These are phyloP conservation scores for Sporothrix sp. DNA, from an alignment of 2,329 filamentous ascomycete species.

Conservation along the genomic window DNA sequence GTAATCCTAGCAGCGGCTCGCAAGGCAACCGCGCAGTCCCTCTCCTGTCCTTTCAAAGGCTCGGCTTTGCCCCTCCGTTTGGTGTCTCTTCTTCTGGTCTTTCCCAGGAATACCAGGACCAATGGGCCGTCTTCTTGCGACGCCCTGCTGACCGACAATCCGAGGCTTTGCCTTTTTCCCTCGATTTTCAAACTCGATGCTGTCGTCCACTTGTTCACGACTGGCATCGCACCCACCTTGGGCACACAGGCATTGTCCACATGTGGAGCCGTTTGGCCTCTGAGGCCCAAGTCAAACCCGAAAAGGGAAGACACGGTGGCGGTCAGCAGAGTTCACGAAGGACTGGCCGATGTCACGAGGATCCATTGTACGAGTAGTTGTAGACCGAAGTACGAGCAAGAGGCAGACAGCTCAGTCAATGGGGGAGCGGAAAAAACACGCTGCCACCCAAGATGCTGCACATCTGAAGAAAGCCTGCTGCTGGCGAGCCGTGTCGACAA, in stretches of 20 bases:
- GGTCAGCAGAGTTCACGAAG: not conserved
- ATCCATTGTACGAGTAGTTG: not conserved
- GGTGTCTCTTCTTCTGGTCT: no score
- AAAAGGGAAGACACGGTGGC: not conserved
- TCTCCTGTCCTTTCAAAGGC: no score
- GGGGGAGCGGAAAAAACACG: not conserved
- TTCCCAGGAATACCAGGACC: no score
- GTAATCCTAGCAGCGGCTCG: no score
- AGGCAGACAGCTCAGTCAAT: not conserved
- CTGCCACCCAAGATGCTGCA: not conserved
- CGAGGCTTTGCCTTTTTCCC: not conserved
- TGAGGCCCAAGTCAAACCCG: not conserved
- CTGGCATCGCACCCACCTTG: not conserved
- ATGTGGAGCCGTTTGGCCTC: not conserved
- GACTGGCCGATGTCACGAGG: not conserved
- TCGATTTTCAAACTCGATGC: not conserved
- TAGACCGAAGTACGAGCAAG: not conserved
- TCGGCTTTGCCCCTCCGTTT: no score
- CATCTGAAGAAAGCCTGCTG: not conserved
- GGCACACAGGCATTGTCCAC: not conserved
- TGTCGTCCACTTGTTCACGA: not conserved
- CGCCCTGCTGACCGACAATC: not conserved
- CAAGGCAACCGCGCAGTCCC: no score
- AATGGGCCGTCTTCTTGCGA: not conserved
- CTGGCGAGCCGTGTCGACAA: slow-evolving; percentile 5